phyloP scores from a whole-genome alignment of 345 rosid species.

The Heritiera fomes region DNA sequence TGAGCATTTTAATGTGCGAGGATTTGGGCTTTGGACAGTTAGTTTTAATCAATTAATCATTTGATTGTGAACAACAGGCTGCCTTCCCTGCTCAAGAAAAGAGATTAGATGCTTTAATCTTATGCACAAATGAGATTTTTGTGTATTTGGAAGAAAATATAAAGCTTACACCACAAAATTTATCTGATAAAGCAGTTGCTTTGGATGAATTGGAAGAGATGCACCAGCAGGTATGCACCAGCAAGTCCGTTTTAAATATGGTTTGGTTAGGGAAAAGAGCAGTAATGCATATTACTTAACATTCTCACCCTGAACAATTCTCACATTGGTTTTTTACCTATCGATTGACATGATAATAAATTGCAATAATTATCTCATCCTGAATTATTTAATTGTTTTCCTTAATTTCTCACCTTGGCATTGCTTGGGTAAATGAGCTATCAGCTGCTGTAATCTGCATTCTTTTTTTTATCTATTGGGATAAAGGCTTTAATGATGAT shows the following conservation, averaged over 20 bases:
- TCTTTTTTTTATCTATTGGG: neutral
- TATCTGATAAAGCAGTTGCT: conserved; percentile 86
- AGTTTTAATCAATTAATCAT: conserved; percentile 26
- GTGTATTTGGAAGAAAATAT: conserved; percentile 90
- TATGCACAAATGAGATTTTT: conserved; percentile 70
- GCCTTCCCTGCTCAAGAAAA: conserved; percentile 92
- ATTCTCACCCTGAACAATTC: neutral
- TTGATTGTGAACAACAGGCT: conserved; percentile 52
- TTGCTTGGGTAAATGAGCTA: neutral
- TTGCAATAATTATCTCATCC: neutral
- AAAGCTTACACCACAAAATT: conserved; percentile 70
- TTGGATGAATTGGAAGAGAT: conserved; percentile 86
- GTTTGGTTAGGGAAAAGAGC: conserved; percentile 7
- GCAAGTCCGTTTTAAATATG: conserved; percentile 8
- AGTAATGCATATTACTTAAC: neutral
- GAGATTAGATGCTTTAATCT: conserved; percentile 84
- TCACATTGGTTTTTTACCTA: neutral
- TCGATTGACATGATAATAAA: neutral
- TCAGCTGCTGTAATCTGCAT: neutral
- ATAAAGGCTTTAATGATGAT: too few species aligned
- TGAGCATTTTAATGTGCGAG: neutral
- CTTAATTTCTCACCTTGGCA: neutral
- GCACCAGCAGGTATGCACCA: conserved; percentile 76
- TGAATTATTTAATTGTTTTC: neutral
- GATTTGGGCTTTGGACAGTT: conserved; percentile 14